Evolutionary conservation across 495 filamentous ascomycete genomes (phyloP).

Genomic region (Xylaria telfairii): DNA sequence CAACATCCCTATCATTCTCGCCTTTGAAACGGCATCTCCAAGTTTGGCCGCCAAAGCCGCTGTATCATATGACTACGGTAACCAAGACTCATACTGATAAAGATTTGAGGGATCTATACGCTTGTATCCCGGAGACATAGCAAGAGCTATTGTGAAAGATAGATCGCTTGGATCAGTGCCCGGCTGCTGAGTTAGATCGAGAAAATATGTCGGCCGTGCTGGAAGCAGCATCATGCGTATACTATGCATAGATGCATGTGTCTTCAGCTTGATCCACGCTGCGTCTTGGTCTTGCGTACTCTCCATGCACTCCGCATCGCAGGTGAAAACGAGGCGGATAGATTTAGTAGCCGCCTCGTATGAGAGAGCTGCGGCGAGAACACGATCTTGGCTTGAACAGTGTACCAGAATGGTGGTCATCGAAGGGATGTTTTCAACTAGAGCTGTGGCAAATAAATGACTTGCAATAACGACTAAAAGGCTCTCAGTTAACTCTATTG

Average conservation of each 20-base stretch:
- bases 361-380: background rate
- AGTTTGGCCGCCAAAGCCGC: background rate
- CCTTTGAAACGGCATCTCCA: background rate
- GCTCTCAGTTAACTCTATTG: background rate
- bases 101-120: background rate
- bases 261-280: background rate
- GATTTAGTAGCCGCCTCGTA: background rate
- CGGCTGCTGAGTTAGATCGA: background rate
- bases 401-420: background rate
- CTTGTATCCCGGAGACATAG: background rate
- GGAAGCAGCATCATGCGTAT: slow-evolving; percentile 24
- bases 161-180: background rate
- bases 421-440: background rate
- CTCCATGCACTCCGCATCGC: background rate
- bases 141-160: background rate
- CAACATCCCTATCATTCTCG: too few species aligned
- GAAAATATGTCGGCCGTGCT: background rate
- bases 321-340: slow-evolving; percentile 1
- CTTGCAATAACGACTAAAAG: background rate
- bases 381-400: background rate
- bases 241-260: background rate
- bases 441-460: background rate
- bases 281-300: background rate
- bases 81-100: background rate
- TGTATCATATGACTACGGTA: background rate